Base-by-base conservation (phyloP, 345 rosid genomes). In the Salix purpurea region DNA sequence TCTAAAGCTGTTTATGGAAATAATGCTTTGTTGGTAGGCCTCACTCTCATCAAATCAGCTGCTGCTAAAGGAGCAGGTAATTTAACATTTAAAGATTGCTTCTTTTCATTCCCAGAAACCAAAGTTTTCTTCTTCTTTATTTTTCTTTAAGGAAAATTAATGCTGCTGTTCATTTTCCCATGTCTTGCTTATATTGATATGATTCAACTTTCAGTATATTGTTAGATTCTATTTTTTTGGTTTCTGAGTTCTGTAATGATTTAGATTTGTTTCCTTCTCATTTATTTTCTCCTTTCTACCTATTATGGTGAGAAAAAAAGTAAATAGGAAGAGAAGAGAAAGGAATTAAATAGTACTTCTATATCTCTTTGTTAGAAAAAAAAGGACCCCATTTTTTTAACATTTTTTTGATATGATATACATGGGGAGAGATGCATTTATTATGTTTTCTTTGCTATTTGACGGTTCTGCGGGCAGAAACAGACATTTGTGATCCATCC, bases 21-120 rank as follows among this genome's bases (percentile, higher is more conserved):
- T 8, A 80, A 83, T 75, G 87, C 92, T 71, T 71, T 90, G 71
- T 80, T 90, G 90, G 99, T 94, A 32, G 99, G 97, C 37, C 93
- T 94, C 74, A 90, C 97, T 24, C 94, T 94, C 72, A 91, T 94
- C 84, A 86, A 74, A 66, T 82, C 83, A 72, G 94, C 97, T 80
- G 90, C 81, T 37, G 90, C 93, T 32, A 90, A 87, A 78, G 91
- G 97, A 84, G 99, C 97, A 70, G 99, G 99, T 92, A 83, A 82
- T 75, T 34, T 60, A 6, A 13, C 18, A 18, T 23, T 61, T 1
- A n/a, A 16, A 44, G 4, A 21, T 52, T 14, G 39, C 40, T 66
- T 30, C 36, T 65, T 66, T 66, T 66, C 23, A 19, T 32, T 34
- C 19, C 8, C 44, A 28, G 44, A 37, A 5, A 2, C 40, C 50